Conservation (phyloP, 164 flowering plant genomes). For the Magnolia changhungtana region DNA sequence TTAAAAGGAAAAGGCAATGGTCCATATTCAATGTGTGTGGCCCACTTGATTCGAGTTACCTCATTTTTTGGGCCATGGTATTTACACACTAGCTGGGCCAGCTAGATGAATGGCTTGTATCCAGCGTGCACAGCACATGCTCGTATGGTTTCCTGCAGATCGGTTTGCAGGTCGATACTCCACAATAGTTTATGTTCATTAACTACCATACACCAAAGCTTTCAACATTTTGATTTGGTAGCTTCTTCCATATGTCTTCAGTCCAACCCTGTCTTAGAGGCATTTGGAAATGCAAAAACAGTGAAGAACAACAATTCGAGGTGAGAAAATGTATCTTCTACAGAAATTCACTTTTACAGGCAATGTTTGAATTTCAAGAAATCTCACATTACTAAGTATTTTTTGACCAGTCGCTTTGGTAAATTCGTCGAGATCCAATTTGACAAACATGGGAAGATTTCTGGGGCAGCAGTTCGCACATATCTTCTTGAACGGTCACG, state of each 20-base stretch:
- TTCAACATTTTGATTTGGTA: not conserved
- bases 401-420: conserved; percentile 70
- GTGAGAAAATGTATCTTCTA: conserved; percentile 25
- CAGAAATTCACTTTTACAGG: not conserved
- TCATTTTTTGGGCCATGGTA: not conserved
- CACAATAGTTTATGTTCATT: not conserved
- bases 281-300: conserved; percentile 88
- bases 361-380: not conserved
- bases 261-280: conserved; percentile 90
- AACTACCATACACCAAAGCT: not conserved
- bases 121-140: not conserved
- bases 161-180: not conserved
- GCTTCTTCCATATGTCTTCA: conserved; percentile 21
- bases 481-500: conserved; percentile 85
- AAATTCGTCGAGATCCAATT: conserved; percentile 90
- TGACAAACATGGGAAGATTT: conserved; percentile 69
- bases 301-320: conserved; percentile 88
- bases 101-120: not conserved
- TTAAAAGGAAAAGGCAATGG: not conserved
- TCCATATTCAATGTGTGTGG: not conserved
- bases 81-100: not conserved
- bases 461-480: conserved; percentile 82
- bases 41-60: not conserved
- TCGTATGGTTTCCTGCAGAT: not conserved
- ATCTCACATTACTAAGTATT: conserved; percentile 14